Base-by-base conservation (phyloP, 768 basidiomycete species). In the Cubamyces sp. region DNA sequence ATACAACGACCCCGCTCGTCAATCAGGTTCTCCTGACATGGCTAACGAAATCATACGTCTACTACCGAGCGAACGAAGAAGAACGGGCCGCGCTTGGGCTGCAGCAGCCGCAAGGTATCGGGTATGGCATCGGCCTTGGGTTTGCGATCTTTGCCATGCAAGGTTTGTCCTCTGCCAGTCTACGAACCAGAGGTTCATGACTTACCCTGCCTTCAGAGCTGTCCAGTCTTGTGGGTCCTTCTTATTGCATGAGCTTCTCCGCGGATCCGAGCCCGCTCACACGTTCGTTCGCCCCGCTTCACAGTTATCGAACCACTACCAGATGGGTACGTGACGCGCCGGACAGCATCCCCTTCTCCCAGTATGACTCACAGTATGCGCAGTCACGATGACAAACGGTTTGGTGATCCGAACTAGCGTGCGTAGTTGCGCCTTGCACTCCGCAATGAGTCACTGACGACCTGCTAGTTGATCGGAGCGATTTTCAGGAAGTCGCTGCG, bases 401-500 rank as follows among this genome's bases (percentile, higher is more conserved):
- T 69, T 84, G 26, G 75, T 75, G 9, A 71, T 83, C 34, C 79
- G 85, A 26, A 78, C 83, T 8, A 78, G 76, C 39, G 81, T 84
- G 54, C n/a, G 77, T 71, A 21, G 9, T 39, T 26, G 21, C 7
- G 46, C 19, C 46, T 28, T 11, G 12, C 19, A 2, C 50, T 43
- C 6, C 30, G 16, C 49, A 19, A 19, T 54, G 18, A 26, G 48
- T 64, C 37, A 41, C 54, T 57, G 48, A 28, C 42, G n/a, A 7
- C 39, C 23, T 23, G 49, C 3, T 21, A 77, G 70, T 54, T 78
- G 45, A 76, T 81, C 52, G 76, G 78, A 41, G 67, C 77, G 25
- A 83, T 90, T 34, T 85, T 86, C 65, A 81, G 87, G 21, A 91
- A 91, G 70, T 85, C 87, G 0, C 74, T 91, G 41, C 82, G 88